Evolutionary conservation across 1,284 basidiomycete species (phyloP).

Genomic region (Microbotryum silenes-acaulis): DNA sequence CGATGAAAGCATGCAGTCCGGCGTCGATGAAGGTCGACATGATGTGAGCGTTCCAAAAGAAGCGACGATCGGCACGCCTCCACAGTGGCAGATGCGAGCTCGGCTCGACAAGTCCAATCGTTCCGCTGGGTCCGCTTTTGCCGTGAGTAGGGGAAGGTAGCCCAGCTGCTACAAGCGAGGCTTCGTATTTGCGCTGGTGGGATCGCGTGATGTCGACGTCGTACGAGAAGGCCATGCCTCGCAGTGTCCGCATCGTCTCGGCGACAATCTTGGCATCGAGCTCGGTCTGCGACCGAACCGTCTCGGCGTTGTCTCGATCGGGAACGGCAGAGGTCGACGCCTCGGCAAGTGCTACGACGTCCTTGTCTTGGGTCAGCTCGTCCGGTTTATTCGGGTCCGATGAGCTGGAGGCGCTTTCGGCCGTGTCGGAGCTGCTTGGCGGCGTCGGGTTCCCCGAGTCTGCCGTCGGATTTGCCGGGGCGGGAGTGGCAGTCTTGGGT

Average conservation of each 20-base stretch:
- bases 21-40: slow-evolving; percentile 50
- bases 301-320: slow-evolving; percentile 4
- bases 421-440: not conserved
- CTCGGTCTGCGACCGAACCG: slow-evolving; percentile 48
- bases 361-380: not conserved
- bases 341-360: not conserved
- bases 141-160: not conserved
- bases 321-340: not conserved
- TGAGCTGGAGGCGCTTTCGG: not conserved
- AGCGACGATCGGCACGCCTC: slow-evolving; percentile 70
- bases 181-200: slow-evolving; percentile 44
- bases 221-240: slow-evolving; percentile 65
- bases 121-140: not conserved
- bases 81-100: slow-evolving; percentile 65
- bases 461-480: not conserved
- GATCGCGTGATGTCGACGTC: slow-evolving; percentile 48
- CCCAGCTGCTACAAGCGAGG: slow-evolving; percentile 23
- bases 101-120: slow-evolving; percentile 49
- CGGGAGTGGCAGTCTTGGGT: not conserved
- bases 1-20: slow-evolving; percentile 63
- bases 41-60: slow-evolving; percentile 85
- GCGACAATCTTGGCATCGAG: slow-evolving; percentile 64
- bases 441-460: too few relatives aligned
- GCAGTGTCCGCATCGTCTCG: slow-evolving; percentile 62
- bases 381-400: too few relatives aligned